phyloP scores from a whole-genome alignment of 2,329 filamentous ascomycete species.

The Allantophomopsis cytisporea region DNA sequence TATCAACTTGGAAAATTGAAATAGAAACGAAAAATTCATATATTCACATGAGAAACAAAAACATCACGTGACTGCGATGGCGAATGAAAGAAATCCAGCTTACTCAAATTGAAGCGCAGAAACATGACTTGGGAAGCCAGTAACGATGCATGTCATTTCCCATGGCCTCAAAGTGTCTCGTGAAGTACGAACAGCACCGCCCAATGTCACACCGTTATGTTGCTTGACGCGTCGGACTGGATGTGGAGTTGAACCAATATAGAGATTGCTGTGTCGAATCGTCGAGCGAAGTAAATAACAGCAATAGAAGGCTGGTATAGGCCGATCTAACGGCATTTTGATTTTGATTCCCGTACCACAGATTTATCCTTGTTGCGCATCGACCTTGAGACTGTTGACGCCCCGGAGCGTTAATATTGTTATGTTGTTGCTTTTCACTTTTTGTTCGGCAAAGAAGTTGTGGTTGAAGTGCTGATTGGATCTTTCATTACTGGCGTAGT shows the following conservation, averaged over 20 bases:
- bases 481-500: too few species aligned
- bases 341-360: too few species aligned
- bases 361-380: too few species aligned
- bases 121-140: conserved; percentile 76
- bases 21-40: too few species aligned
- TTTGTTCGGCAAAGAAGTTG: too few species aligned
- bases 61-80: not conserved
- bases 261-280: conserved; percentile 54
- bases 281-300: conserved; percentile 87
- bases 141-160: conserved; percentile 80
- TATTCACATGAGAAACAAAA: too few species aligned
- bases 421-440: too few species aligned
- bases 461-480: too few species aligned
- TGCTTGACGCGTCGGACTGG: conserved; percentile 74
- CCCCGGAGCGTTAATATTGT: too few species aligned
- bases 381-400: too few species aligned
- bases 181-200: conserved; percentile 69
- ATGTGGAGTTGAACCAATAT: conserved; percentile 87
- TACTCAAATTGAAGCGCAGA: conserved; percentile 92
- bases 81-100: conserved; percentile 17
- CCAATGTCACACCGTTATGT: conserved; percentile 76
- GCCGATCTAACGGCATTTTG: conserved; percentile 21
- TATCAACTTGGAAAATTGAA: too few species aligned
- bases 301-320: conserved; percentile 80
- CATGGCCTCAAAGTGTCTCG: conserved; percentile 61